Percentiles rank a stretch among this genome's conserved stretches.
phyloP scores from a whole-genome alignment of 139 green algal genomes.

The Nannochloris sp. region DNA sequence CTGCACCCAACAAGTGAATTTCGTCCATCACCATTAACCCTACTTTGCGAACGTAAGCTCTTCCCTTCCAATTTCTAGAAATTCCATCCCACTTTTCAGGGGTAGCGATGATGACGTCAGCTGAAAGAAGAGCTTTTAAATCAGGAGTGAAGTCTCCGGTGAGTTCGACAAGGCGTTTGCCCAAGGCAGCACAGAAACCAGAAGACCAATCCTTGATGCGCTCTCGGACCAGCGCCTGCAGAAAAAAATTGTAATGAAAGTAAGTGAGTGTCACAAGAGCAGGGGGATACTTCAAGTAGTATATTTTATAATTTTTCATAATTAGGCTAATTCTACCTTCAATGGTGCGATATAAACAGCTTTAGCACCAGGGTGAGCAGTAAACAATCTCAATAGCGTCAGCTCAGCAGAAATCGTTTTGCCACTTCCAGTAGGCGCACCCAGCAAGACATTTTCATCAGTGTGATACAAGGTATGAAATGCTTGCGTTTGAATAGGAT shows the following conservation, averaged over 20 bases:
- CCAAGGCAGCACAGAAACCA: slow-evolving; percentile 64
- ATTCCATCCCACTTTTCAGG: slow-evolving; percentile 99
- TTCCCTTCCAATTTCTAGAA: slow-evolving; percentile 78
- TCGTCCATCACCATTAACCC: slow-evolving; percentile 94
- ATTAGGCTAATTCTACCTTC: slow-evolving; percentile 33
- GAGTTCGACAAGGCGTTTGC: slow-evolving; percentile 83
- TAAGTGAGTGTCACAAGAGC: neutral
- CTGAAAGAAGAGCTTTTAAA: slow-evolving; percentile 57
- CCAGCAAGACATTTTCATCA: slow-evolving; percentile 90
- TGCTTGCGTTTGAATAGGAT: slow-evolving; percentile 95
- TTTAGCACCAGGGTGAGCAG: slow-evolving; percentile 55
- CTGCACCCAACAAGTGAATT: slow-evolving; percentile 94
- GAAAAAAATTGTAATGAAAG: neutral
- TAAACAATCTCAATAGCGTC: slow-evolving; percentile 82
- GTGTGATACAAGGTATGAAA: slow-evolving; percentile 97
- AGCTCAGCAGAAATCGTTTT: slow-evolving; percentile 95
- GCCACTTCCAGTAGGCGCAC: slow-evolving; percentile 85
- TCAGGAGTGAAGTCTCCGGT: slow-evolving; percentile 53
- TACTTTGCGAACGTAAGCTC: slow-evolving; percentile 68
- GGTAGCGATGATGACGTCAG: slow-evolving; percentile 93
- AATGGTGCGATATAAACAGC: slow-evolving; percentile 97
- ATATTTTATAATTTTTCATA: slow-evolving; percentile 30
- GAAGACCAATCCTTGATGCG: slow-evolving; percentile 88
- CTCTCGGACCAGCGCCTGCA: slow-evolving; percentile 84
- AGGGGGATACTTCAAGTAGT: neutral